These are phyloP conservation scores for Colletotrichum sp. DNA, from an alignment of 2,329 filamentous ascomycete genomes.

Conservation along the genomic window DNA sequence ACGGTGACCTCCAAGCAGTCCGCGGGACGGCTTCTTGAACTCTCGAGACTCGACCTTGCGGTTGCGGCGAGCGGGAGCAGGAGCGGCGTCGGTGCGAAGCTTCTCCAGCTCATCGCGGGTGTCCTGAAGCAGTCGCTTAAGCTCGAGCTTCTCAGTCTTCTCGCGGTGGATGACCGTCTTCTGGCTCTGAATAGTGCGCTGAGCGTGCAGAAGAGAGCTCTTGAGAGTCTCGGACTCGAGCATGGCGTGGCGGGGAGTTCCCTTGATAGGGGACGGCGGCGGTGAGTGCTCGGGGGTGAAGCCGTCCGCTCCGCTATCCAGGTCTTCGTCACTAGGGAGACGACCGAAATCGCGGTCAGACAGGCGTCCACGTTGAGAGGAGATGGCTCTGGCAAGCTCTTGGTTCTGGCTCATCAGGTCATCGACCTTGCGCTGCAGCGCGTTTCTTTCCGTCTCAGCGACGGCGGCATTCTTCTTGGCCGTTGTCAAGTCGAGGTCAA, in stretches of 20 bases:
- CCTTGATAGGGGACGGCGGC: conserved; percentile 88
- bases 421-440: conserved; percentile 84
- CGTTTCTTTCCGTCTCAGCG: conserved; percentile 79
- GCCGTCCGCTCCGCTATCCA: conserved; percentile 70
- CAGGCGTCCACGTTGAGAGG: conserved; percentile 71
- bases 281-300: conserved; percentile 89
- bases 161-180: conserved; percentile 95
- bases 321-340: conserved; percentile 65
- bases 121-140: conserved; percentile 94
- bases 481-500: conserved; percentile 86
- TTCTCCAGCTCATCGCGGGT: conserved; percentile 89
- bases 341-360: conserved; percentile 68
- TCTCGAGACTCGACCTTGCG: conserved; percentile 69
- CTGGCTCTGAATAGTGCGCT: conserved; percentile 94
- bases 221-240: conserved; percentile 96
- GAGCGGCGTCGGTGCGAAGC: conserved; percentile 58
- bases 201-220: conserved; percentile 91
- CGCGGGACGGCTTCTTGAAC: conserved; percentile 74
- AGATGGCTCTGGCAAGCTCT: conserved; percentile 85
- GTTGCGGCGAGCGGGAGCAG: conserved; percentile 61
- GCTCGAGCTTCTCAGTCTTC: conserved; percentile 97
- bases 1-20: conserved; percentile 78
- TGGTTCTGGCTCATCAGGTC: conserved; percentile 89
- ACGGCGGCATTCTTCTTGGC: conserved; percentile 81
- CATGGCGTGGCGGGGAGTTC: conserved; percentile 86